Percentiles rank a stretch among this genome's conserved stretches.
Evolutionary conservation across 352 stramenopile genomes (phyloP).

Genomic region (Pythium plurisporium): DNA sequence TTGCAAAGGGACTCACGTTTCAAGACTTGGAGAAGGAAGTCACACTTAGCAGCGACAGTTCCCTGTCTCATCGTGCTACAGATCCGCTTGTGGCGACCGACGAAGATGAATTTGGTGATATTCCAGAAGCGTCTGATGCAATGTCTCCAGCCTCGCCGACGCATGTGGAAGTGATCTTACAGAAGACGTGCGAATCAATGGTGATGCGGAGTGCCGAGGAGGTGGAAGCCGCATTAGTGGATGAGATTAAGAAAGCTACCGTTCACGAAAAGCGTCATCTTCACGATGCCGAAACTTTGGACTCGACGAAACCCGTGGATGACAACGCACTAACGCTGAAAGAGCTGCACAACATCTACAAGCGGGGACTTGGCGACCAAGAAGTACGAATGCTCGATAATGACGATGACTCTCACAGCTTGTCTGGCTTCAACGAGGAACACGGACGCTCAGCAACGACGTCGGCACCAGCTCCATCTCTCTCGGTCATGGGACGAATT

Average conservation of each 20-base stretch:
- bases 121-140: not conserved
- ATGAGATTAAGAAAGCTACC: constrained; percentile 11
- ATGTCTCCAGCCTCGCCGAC: constrained; percentile 5
- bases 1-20: constrained; percentile 37
- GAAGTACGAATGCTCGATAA: constrained; percentile 48
- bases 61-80: constrained; percentile 1
- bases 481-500: constrained; percentile 43
- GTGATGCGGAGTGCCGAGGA: not conserved
- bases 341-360: constrained; percentile 80
- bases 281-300: not conserved
- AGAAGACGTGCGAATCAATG: constrained; percentile 7
- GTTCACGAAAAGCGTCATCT: constrained; percentile 15
- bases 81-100: not conserved
- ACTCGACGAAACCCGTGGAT: not conserved
- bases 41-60: constrained; percentile 10
- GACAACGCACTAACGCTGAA: constrained; percentile 44
- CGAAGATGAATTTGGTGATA: constrained; percentile 20
- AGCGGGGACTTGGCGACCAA: constrained; percentile 71
- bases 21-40: constrained; percentile 23
- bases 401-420: constrained; percentile 4
- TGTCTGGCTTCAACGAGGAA: no score
- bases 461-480: not conserved
- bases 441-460: not conserved
- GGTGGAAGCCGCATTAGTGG: constrained; percentile 2
- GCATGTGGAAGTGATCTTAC: constrained; percentile 12